phyloP scores from a whole-genome alignment of 2,329 filamentous ascomycete genomes.

The Venturia asperata region DNA sequence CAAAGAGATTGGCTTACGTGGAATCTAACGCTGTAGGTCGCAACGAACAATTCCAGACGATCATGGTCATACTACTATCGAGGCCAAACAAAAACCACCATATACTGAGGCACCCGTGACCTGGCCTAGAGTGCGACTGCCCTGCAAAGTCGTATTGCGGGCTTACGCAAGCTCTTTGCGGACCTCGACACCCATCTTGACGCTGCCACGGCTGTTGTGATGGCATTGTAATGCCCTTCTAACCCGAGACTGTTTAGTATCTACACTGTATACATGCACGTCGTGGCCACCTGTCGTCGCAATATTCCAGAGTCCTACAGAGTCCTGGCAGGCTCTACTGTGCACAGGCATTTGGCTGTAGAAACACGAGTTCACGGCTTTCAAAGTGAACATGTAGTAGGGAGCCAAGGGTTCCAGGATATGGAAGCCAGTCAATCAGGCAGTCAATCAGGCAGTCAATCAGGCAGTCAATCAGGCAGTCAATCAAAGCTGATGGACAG shows the following conservation, averaged over 20 bases:
- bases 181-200: not conserved
- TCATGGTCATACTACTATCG: too few relatives aligned
- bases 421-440: not conserved
- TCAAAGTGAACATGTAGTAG: constrained; percentile 1
- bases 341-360: not conserved
- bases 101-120: too few relatives aligned
- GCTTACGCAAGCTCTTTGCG: not conserved
- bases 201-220: not conserved
- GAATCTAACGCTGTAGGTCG: too few relatives aligned
- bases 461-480: too few relatives aligned
- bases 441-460: constrained; percentile 13
- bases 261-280: too few relatives aligned
- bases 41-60: too few relatives aligned
- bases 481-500: constrained; percentile 6
- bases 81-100: too few relatives aligned
- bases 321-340: not conserved
- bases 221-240: too few relatives aligned
- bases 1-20: not conserved
- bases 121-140: not conserved
- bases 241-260: too few relatives aligned
- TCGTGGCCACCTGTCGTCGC: not conserved
- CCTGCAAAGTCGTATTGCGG: not conserved
- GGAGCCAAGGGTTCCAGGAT: not conserved
- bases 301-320: not conserved
- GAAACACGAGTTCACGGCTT: not conserved